A percentile compares a stretch with the other conserved stretches of the same genome.
These are phyloP conservation scores for Candida yuanshanica DNA, from an alignment of 805 yeast species.

Conservation along the genomic window DNA sequence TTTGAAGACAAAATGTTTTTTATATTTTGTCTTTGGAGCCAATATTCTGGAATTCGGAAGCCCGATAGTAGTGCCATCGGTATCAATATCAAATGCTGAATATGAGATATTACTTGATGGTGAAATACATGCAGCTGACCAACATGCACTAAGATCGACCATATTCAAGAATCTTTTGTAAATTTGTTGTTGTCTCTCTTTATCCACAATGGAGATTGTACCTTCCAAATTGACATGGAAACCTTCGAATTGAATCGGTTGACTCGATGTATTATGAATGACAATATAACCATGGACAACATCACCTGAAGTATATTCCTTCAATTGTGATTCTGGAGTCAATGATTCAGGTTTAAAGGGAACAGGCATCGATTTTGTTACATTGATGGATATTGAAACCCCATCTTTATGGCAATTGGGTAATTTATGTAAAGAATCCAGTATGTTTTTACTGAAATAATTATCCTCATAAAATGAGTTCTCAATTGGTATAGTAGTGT, in stretches of 20 bases:
- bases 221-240: slow-evolving; percentile 49
- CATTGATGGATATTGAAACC: slow-evolving; percentile 41
- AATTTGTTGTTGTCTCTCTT: slow-evolving; percentile 28
- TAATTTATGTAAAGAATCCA: slow-evolving; percentile 44
- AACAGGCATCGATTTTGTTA: slow-evolving; percentile 45
- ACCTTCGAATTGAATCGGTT: slow-evolving; percentile 55
- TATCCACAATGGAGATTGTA: slow-evolving; percentile 27
- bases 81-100: slow-evolving; percentile 38
- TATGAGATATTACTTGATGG: slow-evolving; percentile 47
- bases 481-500: neutral
- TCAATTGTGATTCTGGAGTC: slow-evolving; percentile 30
- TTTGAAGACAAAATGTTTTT: slow-evolving; percentile 54
- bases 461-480: slow-evolving; percentile 1
- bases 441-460: slow-evolving; percentile 30
- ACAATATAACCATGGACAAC: slow-evolving; percentile 53
- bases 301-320: slow-evolving; percentile 67
- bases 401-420: slow-evolving; percentile 32
- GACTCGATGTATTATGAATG: slow-evolving; percentile 40
- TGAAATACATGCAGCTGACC: slow-evolving; percentile 46
- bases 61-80: slow-evolving; percentile 45
- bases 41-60: slow-evolving; percentile 43
- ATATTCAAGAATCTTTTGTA: slow-evolving; percentile 48
- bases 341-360: slow-evolving; percentile 28
- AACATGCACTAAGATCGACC: slow-evolving; percentile 53
- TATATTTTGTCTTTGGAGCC: slow-evolving; percentile 44